These are phyloP conservation scores for Brassica incana DNA, from an alignment of 345 rosid genomes.

Conservation along the genomic window DNA sequence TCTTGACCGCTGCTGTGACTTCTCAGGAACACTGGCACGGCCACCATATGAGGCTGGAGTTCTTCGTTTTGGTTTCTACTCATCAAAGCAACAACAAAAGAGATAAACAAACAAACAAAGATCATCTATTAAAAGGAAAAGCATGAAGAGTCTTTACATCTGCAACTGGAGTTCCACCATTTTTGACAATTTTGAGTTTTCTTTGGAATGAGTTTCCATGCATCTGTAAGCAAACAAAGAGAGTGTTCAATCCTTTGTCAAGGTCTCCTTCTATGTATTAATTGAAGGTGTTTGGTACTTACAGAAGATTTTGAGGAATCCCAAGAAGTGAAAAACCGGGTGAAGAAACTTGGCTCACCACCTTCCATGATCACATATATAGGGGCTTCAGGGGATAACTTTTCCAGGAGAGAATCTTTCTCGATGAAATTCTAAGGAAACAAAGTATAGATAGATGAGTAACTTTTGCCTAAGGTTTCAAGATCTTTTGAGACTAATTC, in stretches of 20 bases:
- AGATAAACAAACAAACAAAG: background rate
- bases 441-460: conserved; percentile 17
- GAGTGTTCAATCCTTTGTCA: conserved; percentile 3
- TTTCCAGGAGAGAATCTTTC: conserved; percentile 70
- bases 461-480: background rate
- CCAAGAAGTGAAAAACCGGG: conserved; percentile 84
- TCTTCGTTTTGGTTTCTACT: conserved; percentile 91
- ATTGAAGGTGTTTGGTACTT: conserved; percentile 36
- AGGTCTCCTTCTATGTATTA: background rate
- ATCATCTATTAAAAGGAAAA: background rate
- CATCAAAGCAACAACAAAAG: conserved; percentile 1
- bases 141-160: conserved; percentile 57
- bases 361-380: conserved; percentile 82
- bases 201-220: conserved; percentile 96
- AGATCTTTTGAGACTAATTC: background rate
- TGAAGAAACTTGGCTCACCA: conserved; percentile 90
- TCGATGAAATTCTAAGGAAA: conserved; percentile 71
- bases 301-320: conserved; percentile 77
- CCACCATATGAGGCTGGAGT: conserved; percentile 79
- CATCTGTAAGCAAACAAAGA: conserved; percentile 58
- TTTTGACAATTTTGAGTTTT: conserved; percentile 76
- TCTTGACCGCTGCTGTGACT: background rate
- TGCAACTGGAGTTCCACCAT: conserved; percentile 65
- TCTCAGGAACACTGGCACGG: conserved; percentile 59
- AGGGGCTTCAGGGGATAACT: conserved; percentile 39